Percentiles rank a stretch among this genome's conserved stretches.
Conservation (phyloP, 495 filamentous ascomycete species). For the Aspergillus leporis region DNA sequence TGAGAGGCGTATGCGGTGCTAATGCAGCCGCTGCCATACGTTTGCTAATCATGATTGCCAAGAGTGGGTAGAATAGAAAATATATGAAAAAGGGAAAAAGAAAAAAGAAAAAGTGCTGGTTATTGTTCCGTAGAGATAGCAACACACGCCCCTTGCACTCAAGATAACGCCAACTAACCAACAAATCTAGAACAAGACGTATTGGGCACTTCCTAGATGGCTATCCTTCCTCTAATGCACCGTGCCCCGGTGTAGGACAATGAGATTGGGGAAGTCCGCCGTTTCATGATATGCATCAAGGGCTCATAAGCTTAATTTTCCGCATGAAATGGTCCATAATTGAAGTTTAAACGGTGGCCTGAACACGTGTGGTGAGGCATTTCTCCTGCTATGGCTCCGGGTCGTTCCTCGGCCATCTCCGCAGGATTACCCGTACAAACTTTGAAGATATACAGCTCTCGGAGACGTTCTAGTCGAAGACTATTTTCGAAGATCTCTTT, state of each 20-base stretch:
- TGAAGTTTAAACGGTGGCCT: not conserved
- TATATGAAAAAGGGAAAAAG: not conserved
- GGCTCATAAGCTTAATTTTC: constrained; percentile 2
- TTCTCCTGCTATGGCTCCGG: not conserved
- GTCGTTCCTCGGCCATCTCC: not conserved
- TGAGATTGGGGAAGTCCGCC: not conserved
- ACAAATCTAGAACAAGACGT: too few species aligned
- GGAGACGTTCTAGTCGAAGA: not conserved
- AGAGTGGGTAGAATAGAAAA: not conserved
- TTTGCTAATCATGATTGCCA: constrained; percentile 19
- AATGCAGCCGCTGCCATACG: constrained; percentile 29
- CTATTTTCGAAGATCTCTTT: not conserved
- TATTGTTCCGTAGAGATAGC: too few species aligned
- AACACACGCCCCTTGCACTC: too few species aligned
- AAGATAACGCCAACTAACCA: too few species aligned
- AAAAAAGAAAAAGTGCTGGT: too few species aligned
- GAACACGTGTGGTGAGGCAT: not conserved
- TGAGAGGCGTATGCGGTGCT: constrained; percentile 34
- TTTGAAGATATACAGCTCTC: not conserved
- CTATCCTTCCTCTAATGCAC: not conserved
- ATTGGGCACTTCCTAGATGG: too few species aligned
- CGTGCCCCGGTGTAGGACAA: not conserved
- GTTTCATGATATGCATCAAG: constrained; percentile 2
- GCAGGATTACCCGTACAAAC: not conserved
- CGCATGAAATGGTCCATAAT: not conserved